Base-by-base conservation (phyloP, 2,329 filamentous ascomycete species). In the Trichocomaceae sp. region DNA sequence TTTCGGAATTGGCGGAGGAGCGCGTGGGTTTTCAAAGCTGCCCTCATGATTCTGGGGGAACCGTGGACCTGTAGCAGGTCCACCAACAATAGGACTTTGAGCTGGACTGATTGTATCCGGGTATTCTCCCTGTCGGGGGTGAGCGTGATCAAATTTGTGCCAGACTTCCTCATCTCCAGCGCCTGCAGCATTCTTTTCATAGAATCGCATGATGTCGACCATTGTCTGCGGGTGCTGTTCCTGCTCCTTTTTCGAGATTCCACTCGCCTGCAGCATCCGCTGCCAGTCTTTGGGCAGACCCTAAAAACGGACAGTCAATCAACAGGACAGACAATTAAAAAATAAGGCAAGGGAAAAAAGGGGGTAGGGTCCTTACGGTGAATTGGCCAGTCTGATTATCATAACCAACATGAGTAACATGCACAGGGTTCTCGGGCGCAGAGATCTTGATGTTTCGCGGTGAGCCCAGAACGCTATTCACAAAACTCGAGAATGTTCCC, bases 201-300 rank as follows among this genome's bases (percentile, higher is more conserved):
- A 97, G 70, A 97, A 97, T 57, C 87, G 88, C 73, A 99, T 86
- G 64, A 99, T 93, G 70, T 97, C 88, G 67, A 95, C 86, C 75
- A 96, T 90, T 57, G 92, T 91, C 72, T 97, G 90, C 2, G 93
- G 93, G 67, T 97, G 90, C 72, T 96, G 88, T 70, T 92, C 88
- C 72, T 95, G 88, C 70, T 97, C 93, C 74, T 93, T 91, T 75
- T 96, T 90, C 26, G 91, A 88, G 65, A 99, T 96, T 60, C 93
- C 93, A 72, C 89, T 96, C 72, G 96, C 91, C 75, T 92, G 89
- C 67, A 99, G 84, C 69, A 96, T 83, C 58, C 90, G 86, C 75
- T 97, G 92, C 93, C 93, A 99, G 81, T 97, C 93, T 72, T 93
- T 95, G 17, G 93, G 93, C 26, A 99, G 80, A 60, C 93, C 93